Conservation (phyloP, 768 basidiomycete species). For the Myochromella boudieri region DNA sequence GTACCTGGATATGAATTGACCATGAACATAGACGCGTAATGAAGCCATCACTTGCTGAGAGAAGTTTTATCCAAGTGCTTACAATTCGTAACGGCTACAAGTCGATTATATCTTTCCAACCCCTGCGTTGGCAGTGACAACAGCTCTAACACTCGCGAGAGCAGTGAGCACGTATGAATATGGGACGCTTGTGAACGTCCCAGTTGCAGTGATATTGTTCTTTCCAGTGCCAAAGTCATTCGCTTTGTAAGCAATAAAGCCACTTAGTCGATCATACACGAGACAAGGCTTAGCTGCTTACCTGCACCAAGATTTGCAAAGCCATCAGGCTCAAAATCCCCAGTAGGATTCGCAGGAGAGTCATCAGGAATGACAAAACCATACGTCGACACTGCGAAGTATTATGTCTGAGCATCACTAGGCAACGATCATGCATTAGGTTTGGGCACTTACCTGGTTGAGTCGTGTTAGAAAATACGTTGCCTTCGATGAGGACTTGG, state of each 20-base stretch:
- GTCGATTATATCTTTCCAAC: constrained; percentile 22
- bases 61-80: too few relatives aligned
- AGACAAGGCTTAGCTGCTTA: too few relatives aligned
- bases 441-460: constrained; percentile 14
- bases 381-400: constrained; percentile 18
- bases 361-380: constrained; percentile 25
- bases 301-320: constrained; percentile 21
- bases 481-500: constrained; percentile 23
- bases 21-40: too few relatives aligned
- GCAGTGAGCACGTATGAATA: constrained; percentile 19
- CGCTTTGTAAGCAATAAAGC: constrained; percentile 1
- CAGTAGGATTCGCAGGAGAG: constrained; percentile 18
- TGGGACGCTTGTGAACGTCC: constrained; percentile 20
- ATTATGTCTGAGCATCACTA: too few relatives aligned
- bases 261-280: background rate
- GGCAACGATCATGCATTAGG: too few relatives aligned
- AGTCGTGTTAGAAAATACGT: constrained; percentile 19
- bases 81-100: too few relatives aligned
- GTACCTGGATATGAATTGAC: too few relatives aligned
- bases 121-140: constrained; percentile 17
- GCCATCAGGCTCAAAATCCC: constrained; percentile 22
- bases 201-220: constrained; percentile 21
- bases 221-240: constrained; percentile 21
- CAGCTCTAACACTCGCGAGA: constrained; percentile 16
- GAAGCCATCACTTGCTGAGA: too few relatives aligned